Percentiles rank a stretch among this genome's conserved stretches.
Conservation (phyloP, 257 asterid species). For the Scutellaria minor region DNA sequence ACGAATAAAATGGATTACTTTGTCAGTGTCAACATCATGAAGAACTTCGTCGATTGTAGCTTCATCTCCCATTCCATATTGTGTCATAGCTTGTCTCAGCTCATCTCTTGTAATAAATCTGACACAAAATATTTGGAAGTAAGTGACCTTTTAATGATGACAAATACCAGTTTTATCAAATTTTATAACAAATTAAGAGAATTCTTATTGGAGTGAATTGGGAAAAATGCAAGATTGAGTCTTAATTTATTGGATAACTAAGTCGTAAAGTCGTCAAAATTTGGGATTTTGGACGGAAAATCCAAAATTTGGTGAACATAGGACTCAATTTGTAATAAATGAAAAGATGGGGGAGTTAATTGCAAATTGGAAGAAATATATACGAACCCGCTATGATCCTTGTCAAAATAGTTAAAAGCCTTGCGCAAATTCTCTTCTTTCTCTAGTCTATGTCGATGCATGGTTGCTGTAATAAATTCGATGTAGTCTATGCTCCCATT, state of each 20-base stretch:
- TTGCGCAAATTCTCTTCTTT: slow-evolving; percentile 69
- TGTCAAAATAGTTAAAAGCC: slow-evolving; percentile 86
- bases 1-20: slow-evolving; percentile 38
- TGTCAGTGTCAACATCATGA: slow-evolving; percentile 81
- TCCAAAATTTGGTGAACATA: no score
- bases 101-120: slow-evolving; percentile 95
- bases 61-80: slow-evolving; percentile 94
- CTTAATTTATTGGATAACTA: no score
- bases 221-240: no score
- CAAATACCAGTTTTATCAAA: no score
- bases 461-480: slow-evolving; percentile 86
- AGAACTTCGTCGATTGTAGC: slow-evolving; percentile 82
- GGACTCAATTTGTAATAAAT: no score
- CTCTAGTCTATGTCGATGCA: slow-evolving; percentile 91
- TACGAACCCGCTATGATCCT: slow-evolving; percentile 72
- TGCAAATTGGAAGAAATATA: no score
- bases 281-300: no score
- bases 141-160: no score
- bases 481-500: slow-evolving; percentile 82
- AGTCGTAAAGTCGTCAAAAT: no score
- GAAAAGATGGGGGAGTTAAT: no score
- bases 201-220: background rate
- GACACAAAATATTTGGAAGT: background rate
- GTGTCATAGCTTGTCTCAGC: slow-evolving; percentile 76
- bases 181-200: no score